Base-by-base conservation (phyloP, 306 rosid genomes). In the Malus orientalis region DNA sequence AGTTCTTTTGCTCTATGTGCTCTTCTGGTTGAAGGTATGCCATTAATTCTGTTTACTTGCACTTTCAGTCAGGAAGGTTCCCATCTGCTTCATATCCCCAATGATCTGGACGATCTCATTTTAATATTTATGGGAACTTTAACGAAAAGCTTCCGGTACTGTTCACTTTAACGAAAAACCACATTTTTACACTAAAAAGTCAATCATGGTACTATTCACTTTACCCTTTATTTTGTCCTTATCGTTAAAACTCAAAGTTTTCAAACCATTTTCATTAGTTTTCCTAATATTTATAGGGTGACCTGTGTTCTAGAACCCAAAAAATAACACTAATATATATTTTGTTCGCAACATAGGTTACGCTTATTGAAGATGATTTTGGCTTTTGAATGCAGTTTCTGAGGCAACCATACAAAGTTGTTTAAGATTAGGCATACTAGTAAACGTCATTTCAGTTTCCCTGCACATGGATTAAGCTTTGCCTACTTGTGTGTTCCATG, bases 11-110 rank as follows among this genome's bases (percentile, higher is more conserved):
- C 96, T 96, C 49, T 92, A 91, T 81, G 85, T 74, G 29, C 89
- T 96, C 71, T 96, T 96, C 88, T 96, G 99, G 99, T 80, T 92
- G 85, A 91, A 96, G 99, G 99, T 96, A 89, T 74, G 83, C 44
- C 18, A 22, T 18, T 60, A 47, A 49, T 45, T 54, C 49, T 53
- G 54, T 69, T 23, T 40, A 14, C 73, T 19, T 25, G 5, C 13
- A 67, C 13, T 66, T 33, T 51, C 8, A 51, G 20, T 20, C 44
- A 11, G 18, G 6, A 30, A 51, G 64, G 7, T 22, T 36, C 12
- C 55, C 38, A n/a, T 13, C 6, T 18, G 32, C 58, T 30, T 33
- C 29, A 53, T 57, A 53, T 72, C 32, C 65, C 40, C 68, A 10
- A n/a, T 65, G 53, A 49, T 51, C 55, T 3, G n/a, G 61, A 6